Percentiles rank a stretch among this genome's conserved stretches.
phyloP scores from a whole-genome alignment of 129 eudicot genomes.

The Tanacetum coccineum region DNA sequence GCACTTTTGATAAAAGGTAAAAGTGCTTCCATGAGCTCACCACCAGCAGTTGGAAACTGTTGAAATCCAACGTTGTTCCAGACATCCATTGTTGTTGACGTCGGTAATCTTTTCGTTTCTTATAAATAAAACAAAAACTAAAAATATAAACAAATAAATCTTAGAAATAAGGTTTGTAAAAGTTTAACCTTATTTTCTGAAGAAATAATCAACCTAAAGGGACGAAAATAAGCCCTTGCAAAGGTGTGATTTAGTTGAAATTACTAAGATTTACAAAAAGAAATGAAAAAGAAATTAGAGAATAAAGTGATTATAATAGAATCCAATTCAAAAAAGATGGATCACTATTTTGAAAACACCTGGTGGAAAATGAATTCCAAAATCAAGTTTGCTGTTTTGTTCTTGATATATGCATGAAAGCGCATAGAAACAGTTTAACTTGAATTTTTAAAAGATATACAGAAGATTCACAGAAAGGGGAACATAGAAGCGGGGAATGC shows the following conservation, averaged over 20 bases:
- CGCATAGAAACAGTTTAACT: constrained; percentile 8
- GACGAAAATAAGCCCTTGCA: constrained; percentile 50
- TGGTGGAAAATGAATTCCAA: constrained; percentile 19
- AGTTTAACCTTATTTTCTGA: constrained; percentile 28
- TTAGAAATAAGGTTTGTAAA: constrained; percentile 14
- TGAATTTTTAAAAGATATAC: constrained; percentile 2
- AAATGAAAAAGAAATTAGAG: not conserved
- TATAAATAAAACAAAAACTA: constrained; percentile 8
- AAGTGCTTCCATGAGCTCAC: constrained; percentile 86
- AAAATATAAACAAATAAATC: not conserved
- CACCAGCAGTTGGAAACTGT: constrained; percentile 33
- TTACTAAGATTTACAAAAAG: constrained; percentile 6
- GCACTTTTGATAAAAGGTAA: constrained; percentile 73
- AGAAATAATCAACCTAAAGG: constrained; percentile 39
- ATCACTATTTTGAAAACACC: constrained; percentile 64
- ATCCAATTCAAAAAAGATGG: constrained; percentile 20
- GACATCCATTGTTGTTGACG: constrained; percentile 57
- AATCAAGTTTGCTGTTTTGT: constrained; percentile 28
- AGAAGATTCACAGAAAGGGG: constrained; percentile 87
- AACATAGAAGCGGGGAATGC: constrained; percentile 58
- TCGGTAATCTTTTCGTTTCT: constrained; percentile 22
- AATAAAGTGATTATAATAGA: not conserved
- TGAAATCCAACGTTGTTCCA: constrained; percentile 32
- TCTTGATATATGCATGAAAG: constrained; percentile 23
- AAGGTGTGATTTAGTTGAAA: constrained; percentile 23